Evolutionary conservation across 1,139 yeast genomes (phyloP), one percentile per base, ranked within the genome.

Genomic region (Kodamaea anthophila): DNA sequence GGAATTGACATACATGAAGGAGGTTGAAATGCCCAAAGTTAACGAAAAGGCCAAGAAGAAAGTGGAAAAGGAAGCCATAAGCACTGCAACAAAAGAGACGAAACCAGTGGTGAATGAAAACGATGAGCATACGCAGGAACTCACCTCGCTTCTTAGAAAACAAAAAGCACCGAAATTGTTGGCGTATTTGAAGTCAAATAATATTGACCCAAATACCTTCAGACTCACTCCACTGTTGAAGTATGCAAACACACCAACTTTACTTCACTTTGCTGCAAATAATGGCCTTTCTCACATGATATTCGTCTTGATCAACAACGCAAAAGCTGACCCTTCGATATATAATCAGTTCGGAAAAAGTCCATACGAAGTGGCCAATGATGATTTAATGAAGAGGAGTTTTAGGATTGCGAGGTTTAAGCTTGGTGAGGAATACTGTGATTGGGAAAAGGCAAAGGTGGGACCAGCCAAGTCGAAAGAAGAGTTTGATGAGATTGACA

Each of bases 121-220:
- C 18, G 46, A 43, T 5, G 59, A 53, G 26, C 78, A 74, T 31
- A 65, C 93, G 0, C 50, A 47, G 15, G 91, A 85, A 39, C 46
- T 87, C 4, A 50, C 77, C 1, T 57, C 61, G 2, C 58, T 81
- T 16, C 51, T 88, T 36, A 83, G 77, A 44, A 80, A 78, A 41
- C 82, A 88, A 9, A 80, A 81, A 45, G 86, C 88, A 0, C 95
- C 96, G 0, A 70, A 80, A 28, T 50, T 91, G 27, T 56, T 81
- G 1, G 60, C 75, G 4, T 84, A 76, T 43, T 39, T 88, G 33
- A 70, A 68, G 40, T 74, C 77, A 40, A 65, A 85, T 44, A 63
- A 67, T 4, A 47, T 86, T 1, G 58, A 60, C 26, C 60, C 69
- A 3, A 65, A 77, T 29, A 50, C 61, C 23, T 74, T 77, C 39